A percentile compares a stretch with the other conserved stretches of the same genome.
phyloP scores from a whole-genome alignment of 176 grass and related monocot genomes.

The Chloris gayana region DNA sequence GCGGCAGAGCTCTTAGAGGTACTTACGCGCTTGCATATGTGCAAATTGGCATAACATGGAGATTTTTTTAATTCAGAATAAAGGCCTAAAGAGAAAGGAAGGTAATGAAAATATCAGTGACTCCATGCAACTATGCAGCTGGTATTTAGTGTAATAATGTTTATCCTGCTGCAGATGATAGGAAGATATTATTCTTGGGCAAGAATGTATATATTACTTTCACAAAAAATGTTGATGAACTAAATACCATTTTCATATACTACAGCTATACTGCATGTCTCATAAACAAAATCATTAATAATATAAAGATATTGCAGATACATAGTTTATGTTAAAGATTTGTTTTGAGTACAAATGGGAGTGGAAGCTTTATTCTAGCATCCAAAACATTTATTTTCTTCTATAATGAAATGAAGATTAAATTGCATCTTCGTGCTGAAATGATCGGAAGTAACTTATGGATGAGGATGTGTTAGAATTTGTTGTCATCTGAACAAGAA shows the following conservation, averaged over 20 bases:
- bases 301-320: no score
- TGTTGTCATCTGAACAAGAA: no score
- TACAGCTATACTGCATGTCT: neutral
- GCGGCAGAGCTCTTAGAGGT: neutral
- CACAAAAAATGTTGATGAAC: neutral
- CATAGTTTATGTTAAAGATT: no score
- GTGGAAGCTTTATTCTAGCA: no score
- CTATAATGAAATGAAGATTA: no score
- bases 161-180: neutral
- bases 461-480: no score
- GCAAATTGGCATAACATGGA: neutral
- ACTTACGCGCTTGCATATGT: neutral
- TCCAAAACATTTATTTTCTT: no score
- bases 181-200: no score
- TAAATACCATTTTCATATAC: neutral
- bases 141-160: no score
- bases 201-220: neutral
- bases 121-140: neutral
- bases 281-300: neutral
- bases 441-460: no score
- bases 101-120: neutral
- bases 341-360: no score
- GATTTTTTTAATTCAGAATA: neutral
- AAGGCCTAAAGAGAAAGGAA: neutral
- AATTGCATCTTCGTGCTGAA: no score